phyloP scores from a whole-genome alignment of 2,329 filamentous ascomycete genomes.

The Aspergillus tanneri region DNA sequence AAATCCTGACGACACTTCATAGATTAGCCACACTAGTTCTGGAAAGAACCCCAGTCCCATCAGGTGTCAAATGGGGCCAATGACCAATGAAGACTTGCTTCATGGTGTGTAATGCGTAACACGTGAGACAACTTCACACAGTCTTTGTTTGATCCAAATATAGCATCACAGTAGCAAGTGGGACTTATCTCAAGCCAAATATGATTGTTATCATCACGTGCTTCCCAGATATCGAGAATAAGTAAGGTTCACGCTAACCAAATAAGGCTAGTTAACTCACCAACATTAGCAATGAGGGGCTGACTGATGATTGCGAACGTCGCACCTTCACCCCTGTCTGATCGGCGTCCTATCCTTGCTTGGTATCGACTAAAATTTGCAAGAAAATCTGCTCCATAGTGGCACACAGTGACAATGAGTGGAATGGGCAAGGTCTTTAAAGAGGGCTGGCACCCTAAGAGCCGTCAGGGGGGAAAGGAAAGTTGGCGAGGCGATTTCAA shows the following conservation, averaged over 20 bases:
- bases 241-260: neutral
- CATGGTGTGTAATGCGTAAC: too few species aligned
- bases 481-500: slow-evolving; percentile 58
- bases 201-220: slow-evolving; percentile 3
- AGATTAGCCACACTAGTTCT: too few species aligned
- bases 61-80: too few species aligned
- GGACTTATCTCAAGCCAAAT: neutral
- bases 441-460: slow-evolving; percentile 56
- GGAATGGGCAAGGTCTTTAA: slow-evolving; percentile 50
- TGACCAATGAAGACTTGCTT: too few species aligned
- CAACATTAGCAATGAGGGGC: neutral
- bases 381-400: neutral
- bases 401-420: slow-evolving; percentile 39
- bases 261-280: neutral
- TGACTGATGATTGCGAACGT: neutral
- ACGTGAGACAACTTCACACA: too few species aligned
- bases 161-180: too few species aligned
- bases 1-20: too few species aligned
- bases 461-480: slow-evolving; percentile 53
- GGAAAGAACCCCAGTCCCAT: too few species aligned
- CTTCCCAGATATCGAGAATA: slow-evolving; percentile 8
- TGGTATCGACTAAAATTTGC: neutral
- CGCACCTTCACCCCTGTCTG: slow-evolving; percentile 1
- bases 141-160: too few species aligned
- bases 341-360: slow-evolving; percentile 6